phyloP scores from a whole-genome alignment of 148 eudicot genomes.

The Oxyria digyna region DNA sequence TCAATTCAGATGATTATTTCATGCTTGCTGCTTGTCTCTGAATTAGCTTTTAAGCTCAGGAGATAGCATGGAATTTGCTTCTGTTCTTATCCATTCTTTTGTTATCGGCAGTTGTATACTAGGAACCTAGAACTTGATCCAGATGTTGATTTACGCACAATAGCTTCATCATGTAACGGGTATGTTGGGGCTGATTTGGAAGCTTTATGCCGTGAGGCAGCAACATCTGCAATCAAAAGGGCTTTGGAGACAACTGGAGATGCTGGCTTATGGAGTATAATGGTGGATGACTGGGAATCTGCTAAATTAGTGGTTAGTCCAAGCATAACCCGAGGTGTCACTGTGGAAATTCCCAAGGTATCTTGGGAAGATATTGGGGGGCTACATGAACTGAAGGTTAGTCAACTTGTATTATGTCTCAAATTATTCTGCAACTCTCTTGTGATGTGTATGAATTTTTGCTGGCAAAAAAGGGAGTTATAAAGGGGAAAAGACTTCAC shows the following conservation, averaged over 20 bases:
- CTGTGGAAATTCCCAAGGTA: slow-evolving; percentile 79
- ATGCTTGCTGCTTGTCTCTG: not conserved
- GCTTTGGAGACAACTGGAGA: slow-evolving; percentile 22
- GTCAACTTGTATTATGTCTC: slow-evolving; percentile 7
- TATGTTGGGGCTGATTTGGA: slow-evolving; percentile 97
- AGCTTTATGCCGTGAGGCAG: slow-evolving; percentile 91
- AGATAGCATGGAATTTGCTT: not conserved
- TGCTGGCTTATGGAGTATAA: slow-evolving; percentile 30
- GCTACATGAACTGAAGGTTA: slow-evolving; percentile 64
- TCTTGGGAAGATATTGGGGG: slow-evolving; percentile 98
- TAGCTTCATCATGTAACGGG: slow-evolving; percentile 94
- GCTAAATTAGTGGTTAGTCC: slow-evolving; percentile 76
- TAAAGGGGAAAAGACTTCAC: not conserved
- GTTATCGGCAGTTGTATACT: slow-evolving; percentile 52
- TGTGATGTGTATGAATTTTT: not conserved
- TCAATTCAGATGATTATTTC: not conserved
- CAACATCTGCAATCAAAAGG: slow-evolving; percentile 32
- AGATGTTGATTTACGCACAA: slow-evolving; percentile 39
- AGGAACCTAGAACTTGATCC: slow-evolving; percentile 54
- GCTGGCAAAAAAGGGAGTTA: not conserved
- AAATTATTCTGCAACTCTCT: not conserved
- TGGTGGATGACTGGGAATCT: slow-evolving; percentile 63
- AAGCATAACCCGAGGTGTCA: slow-evolving; percentile 89
- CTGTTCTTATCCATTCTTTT: not conserved
- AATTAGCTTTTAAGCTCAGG: not conserved